Evolutionary conservation across 768 basidiomycete genomes (phyloP), one percentile per base, ranked within the genome.

Genomic region (Sarcomyxa edulis): DNA sequence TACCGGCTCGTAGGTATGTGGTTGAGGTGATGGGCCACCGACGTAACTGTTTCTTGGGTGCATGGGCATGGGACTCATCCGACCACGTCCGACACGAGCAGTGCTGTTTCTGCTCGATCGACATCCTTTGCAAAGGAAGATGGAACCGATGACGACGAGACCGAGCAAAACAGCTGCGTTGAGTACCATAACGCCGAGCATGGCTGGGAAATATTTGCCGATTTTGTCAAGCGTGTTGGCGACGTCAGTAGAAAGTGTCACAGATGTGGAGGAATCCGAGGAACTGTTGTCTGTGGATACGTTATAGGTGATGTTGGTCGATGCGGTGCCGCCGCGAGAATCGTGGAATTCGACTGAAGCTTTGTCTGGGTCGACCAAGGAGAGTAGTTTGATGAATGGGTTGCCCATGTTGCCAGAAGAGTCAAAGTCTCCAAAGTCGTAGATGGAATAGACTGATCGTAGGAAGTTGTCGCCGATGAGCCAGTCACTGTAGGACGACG

Each of bases 391-490:
- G 62, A 92, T 72, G 55, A 84, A 88, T 4, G 89, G 89, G 52
- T 80, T 59, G 27, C 84, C 86, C 78, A 80, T 80, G 11, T 70
- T 58, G 25, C 78, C 80, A 4, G 69, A 63, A 9, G 68, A 55
- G 51, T 80, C 74, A 48, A 76, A 88, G 60, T 91, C 84, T 16
- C 88, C 88, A 53, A 84, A 92, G 58, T 90, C 84, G 56, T 89
- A 92, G 40, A 92, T 62, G 6, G 84, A 74, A 58, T 91, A 91
- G 26, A 90, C 63, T 11, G 85, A 84, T 42, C 89, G 86, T 43
- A 92, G 70, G 54, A 88, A 72, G 50, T 86, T 90, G 59, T 85
- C 88, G 15, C 89, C 89, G 37, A 90, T 53, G 31, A 92, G 68
- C 80, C 85, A 84, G 55, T 92, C 89, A 53, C 86, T 89, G 43